Conservation (phyloP, 345 rosid species). For the Atalantia buxifolia region DNA sequence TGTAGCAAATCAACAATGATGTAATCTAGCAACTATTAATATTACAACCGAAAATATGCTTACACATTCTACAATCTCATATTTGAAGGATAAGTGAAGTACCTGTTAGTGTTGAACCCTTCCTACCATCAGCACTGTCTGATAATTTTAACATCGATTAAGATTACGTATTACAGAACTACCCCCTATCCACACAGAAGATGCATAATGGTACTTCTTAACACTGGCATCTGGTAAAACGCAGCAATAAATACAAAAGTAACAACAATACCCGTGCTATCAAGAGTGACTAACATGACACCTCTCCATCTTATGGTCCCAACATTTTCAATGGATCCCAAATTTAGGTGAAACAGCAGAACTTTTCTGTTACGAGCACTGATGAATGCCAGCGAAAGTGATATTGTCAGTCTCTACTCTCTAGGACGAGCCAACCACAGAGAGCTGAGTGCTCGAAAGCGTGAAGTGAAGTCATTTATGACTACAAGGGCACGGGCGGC, state of each 20-base stretch:
- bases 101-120: neutral
- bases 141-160: neutral
- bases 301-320: neutral
- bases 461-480: constrained; percentile 65
- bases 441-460: constrained; percentile 92
- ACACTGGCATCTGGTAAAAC: neutral
- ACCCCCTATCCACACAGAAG: constrained; percentile 3
- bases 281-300: neutral
- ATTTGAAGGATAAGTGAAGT: neutral
- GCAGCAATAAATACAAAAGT: neutral
- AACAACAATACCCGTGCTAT: neutral
- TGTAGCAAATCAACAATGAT: neutral
- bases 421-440: constrained; percentile 90
- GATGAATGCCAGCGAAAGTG: neutral
- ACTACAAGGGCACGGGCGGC: constrained; percentile 88
- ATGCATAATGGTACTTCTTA: neutral
- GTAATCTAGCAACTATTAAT: neutral
- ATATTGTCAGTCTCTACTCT: constrained; percentile 50
- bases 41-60: neutral
- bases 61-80: neutral
- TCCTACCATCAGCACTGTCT: neutral
- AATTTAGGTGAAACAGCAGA: constrained; percentile 4
- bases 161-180: constrained; percentile 2
- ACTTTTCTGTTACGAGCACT: neutral
- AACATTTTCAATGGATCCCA: neutral